Conservation (phyloP, 2,329 filamentous ascomycete species). For the Zopfia rhizophila region DNA sequence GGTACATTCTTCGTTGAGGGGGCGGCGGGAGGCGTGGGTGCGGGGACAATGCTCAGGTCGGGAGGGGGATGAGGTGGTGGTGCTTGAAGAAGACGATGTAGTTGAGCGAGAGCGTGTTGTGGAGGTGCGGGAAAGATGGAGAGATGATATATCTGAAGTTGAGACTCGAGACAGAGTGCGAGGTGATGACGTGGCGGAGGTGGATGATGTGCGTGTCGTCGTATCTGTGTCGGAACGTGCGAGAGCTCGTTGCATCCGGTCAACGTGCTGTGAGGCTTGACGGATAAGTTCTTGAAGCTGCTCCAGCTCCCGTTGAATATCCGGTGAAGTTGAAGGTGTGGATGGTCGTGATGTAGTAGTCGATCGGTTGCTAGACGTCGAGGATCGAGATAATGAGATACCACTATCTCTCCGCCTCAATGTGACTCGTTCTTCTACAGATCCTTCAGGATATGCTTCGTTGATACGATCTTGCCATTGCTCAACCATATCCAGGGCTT, state of each 20-base stretch:
- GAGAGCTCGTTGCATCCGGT: conserved; percentile 4
- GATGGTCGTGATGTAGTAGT: neutral
- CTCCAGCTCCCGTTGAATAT: conserved; percentile 3
- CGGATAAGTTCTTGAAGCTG: conserved; percentile 11
- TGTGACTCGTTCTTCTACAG: neutral
- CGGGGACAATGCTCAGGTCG: neutral
- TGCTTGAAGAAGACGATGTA: neutral
- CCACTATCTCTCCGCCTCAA: neutral
- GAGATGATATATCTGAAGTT: conserved; percentile 15
- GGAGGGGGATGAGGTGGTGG: neutral
- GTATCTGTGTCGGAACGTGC: neutral
- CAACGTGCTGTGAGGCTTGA: conserved; percentile 5
- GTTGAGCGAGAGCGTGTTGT: neutral
- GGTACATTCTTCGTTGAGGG: conserved; percentile 5
- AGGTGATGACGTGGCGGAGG: neutral
- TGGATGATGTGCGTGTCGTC: neutral
- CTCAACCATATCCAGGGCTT: conserved; percentile 6
- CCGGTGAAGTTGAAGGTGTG: neutral
- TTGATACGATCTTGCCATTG: conserved; percentile 12
- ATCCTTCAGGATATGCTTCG: neutral
- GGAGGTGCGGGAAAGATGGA: conserved; percentile 10
- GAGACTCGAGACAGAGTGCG: conserved; percentile 10
- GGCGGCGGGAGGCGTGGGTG: conserved; percentile 7
- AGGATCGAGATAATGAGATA: neutral
- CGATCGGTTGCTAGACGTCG: neutral